A percentile compares a stretch with the other conserved stretches of the same genome.
Conservation (phyloP, 1,284 basidiomycete species). For the Takashimella tepidaria region DNA sequence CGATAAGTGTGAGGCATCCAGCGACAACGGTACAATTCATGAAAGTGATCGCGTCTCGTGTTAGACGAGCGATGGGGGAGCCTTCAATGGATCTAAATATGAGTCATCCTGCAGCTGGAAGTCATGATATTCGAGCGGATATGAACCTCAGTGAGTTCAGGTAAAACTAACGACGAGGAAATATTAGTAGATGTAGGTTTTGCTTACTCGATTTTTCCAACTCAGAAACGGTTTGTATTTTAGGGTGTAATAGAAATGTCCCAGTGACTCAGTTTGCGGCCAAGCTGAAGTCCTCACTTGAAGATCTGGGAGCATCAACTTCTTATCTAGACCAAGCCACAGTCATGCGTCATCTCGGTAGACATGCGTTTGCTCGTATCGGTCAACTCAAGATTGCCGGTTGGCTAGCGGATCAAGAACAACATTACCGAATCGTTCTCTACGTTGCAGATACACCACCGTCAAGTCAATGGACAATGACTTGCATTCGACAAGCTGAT, state of each 20-base stretch:
- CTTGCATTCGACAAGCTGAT: slow-evolving; percentile 93
- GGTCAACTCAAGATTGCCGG: slow-evolving; percentile 89
- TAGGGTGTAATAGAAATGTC: slow-evolving; percentile 62
- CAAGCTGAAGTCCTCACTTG: slow-evolving; percentile 79
- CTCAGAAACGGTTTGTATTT: slow-evolving; percentile 46
- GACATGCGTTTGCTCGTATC: slow-evolving; percentile 89
- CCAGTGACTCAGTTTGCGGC: slow-evolving; percentile 82
- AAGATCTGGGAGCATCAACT: slow-evolving; percentile 81
- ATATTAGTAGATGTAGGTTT: background rate
- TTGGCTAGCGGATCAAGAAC: slow-evolving; percentile 92
- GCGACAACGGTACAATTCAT: slow-evolving; percentile 94
- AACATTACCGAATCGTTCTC: slow-evolving; percentile 81
- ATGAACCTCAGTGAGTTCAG: slow-evolving; percentile 85
- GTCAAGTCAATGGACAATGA: slow-evolving; percentile 92
- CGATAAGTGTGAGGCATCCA: slow-evolving; percentile 86
- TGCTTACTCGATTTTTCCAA: background rate
- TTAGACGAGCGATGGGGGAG: slow-evolving; percentile 71
- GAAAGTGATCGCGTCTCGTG: slow-evolving; percentile 86
- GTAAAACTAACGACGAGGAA: too few species aligned
- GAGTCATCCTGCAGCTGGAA: slow-evolving; percentile 26
- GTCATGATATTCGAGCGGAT: slow-evolving; percentile 65
- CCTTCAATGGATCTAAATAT: slow-evolving; percentile 21
- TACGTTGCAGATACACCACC: slow-evolving; percentile 93
- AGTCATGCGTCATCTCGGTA: slow-evolving; percentile 79
- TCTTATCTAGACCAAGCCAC: slow-evolving; percentile 87